Base-by-base conservation (phyloP, 345 rosid genomes). In the Jatropha curcas region DNA sequence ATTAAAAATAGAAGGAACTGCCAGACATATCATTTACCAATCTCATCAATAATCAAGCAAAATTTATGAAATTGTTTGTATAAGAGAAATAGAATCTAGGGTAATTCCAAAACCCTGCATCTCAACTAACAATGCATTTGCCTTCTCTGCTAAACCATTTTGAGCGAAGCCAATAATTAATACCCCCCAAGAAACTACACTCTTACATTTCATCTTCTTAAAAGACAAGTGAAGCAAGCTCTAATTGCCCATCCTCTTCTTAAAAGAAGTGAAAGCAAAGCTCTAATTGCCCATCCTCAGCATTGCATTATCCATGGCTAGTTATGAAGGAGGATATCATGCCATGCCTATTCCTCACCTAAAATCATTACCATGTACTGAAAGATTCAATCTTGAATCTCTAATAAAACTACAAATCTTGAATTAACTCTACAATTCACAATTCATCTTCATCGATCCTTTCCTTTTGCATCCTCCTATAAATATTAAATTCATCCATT, bases 301-400 rank as follows among this genome's bases (percentile, higher is more conserved):
- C 88, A 79, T n/a, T 92, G 89, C 96, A 90, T n/a, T 85, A 83
- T 88, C 86, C 12, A 90, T 90, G 75, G 65, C 87, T 85, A 27
- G 90, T 89, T n/a, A 72, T 88, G 91, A 78, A 76, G 71, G 5
- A 78, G 72, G 27, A 90, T 83, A 72, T 74, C 59, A 58, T 77
- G n/a, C 70, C 76, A 71, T 71, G 34, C 68, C 74, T 64, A 86
- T 79, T 78, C 73, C 72, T 79, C 83, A 83, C 77, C 91, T 83
- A 60, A 85, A 66, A 82, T 80, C 56, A 75, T 79, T 72, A 2
- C 94, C 96, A 63, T 90, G 98, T 53, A 92, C 78, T 0, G 91
- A 85, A 70, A 76, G 68, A 37, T 90, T 89, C 67, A 79, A 74
- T 67, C 77, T 86, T 4, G 20, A 48, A 61, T 89, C 81, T 56